Conservation (phyloP, 345 rosid genomes). For the Eucalyptus sp. region DNA sequence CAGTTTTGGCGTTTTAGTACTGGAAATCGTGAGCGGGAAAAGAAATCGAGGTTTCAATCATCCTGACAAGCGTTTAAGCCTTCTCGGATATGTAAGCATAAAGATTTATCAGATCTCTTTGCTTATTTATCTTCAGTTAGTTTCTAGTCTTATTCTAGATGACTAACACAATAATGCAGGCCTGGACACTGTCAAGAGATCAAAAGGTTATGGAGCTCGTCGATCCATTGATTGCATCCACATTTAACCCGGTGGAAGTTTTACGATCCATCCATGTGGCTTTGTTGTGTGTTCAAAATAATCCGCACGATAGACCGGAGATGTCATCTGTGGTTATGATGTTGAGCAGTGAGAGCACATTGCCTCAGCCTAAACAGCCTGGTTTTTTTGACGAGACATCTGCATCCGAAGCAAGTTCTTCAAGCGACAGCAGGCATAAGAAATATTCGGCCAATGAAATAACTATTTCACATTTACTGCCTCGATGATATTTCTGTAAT, state of each 20-base stretch:
- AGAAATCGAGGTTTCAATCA: slow-evolving; percentile 7
- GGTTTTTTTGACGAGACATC: neutral
- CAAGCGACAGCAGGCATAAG: neutral
- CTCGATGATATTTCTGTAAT: neutral
- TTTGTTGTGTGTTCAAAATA: neutral
- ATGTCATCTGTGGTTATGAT: neutral
- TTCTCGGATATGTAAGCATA: neutral
- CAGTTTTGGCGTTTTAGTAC: slow-evolving; percentile 15
- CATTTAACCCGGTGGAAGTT: neutral
- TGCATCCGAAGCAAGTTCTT: neutral
- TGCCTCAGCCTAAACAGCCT: neutral
- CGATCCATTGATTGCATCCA: neutral
- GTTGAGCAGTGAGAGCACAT: neutral
- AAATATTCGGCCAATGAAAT: neutral
- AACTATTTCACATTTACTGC: neutral
- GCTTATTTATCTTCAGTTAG: neutral
- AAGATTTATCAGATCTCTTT: neutral
- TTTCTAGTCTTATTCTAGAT: neutral
- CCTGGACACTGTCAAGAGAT: neutral
- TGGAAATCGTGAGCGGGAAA: slow-evolving; percentile 17
- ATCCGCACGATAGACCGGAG: neutral
- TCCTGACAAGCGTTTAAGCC: neutral
- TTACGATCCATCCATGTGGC: slow-evolving; percentile 1
- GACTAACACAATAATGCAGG: neutral
- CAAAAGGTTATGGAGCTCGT: neutral